These are phyloP conservation scores for Mycena crocata DNA, from an alignment of 768 basidiomycete species.

Conservation along the genomic window DNA sequence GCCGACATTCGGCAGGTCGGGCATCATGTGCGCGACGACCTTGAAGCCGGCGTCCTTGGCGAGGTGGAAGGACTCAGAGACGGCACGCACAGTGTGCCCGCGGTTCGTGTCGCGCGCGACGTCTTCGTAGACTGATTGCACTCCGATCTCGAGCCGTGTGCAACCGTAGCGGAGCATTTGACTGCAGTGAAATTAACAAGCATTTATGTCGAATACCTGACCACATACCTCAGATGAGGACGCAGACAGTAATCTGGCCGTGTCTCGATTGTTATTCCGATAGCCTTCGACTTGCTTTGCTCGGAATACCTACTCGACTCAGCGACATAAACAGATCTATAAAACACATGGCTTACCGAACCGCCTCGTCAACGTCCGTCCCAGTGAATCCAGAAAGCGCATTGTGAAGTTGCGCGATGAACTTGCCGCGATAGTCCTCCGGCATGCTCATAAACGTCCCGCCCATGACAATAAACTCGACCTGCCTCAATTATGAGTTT, in stretches of 20 bases:
- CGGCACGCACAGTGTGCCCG: conserved; percentile 97
- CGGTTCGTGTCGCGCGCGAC: conserved; percentile 99
- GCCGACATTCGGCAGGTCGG: conserved; percentile 97
- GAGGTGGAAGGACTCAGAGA: conserved; percentile 96
- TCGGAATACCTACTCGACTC: conserved; percentile 83
- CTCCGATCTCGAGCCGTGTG: conserved; percentile 97
- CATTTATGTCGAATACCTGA: background rate
- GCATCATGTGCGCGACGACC: conserved; percentile 99
- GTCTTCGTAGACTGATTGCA: conserved; percentile 99
- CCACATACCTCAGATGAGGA: conserved; percentile 86
- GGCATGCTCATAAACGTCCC: conserved; percentile 99
- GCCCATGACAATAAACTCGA: conserved; percentile 96
- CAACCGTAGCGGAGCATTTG: conserved; percentile 99
- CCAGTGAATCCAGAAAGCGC: conserved; percentile 96
- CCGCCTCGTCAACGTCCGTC: conserved; percentile 94
- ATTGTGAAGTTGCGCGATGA: conserved; percentile 96
- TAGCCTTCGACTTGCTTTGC: conserved; percentile 97
- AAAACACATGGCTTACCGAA: conserved; percentile 62
- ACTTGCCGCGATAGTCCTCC: conserved; percentile 93
- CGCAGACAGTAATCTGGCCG: conserved; percentile 97
- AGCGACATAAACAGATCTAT: background rate
- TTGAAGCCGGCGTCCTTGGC: conserved; percentile 99
- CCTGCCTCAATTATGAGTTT: conserved; percentile 50
- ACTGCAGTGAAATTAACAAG: conserved; percentile 52
- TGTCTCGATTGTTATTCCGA: conserved; percentile 99